A percentile compares a stretch with the other conserved stretches of the same genome.
These are phyloP conservation scores for Shiraia bambusicola DNA, from an alignment of 2,329 filamentous ascomycete genomes.

Conservation along the genomic window DNA sequence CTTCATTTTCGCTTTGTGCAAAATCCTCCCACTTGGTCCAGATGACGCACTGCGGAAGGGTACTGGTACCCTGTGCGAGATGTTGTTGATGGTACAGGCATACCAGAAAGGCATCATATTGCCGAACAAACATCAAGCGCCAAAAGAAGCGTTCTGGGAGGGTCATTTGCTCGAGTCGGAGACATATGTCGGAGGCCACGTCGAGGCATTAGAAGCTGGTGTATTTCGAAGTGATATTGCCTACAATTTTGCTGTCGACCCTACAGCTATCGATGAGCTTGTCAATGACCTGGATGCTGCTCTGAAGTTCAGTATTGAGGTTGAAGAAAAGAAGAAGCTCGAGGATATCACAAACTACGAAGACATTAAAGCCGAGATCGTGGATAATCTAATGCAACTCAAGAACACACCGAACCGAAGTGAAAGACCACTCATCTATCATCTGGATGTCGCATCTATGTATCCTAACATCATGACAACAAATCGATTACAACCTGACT, in stretches of 20 bases:
- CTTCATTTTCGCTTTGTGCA: constrained; percentile 98
- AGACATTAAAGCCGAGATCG: constrained; percentile 77
- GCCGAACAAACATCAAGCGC: constrained; percentile 92
- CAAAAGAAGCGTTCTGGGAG: constrained; percentile 93
- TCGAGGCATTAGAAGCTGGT: constrained; percentile 97
- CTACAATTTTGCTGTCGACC: constrained; percentile 88
- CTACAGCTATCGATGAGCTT: constrained; percentile 85
- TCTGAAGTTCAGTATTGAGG: constrained; percentile 71
- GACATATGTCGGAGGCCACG: constrained; percentile 96
- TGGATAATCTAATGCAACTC: constrained; percentile 67
- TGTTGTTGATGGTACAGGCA: constrained; percentile 98
- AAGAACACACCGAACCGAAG: constrained; percentile 80
- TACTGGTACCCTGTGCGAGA: constrained; percentile 97
- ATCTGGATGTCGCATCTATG: constrained; percentile 98
- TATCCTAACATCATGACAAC: constrained; percentile 99
- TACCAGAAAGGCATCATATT: constrained; percentile 89
- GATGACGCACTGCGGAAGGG: constrained; percentile 94
- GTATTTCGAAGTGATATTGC: constrained; percentile 96
- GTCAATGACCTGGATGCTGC: constrained; percentile 83
- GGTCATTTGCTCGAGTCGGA: constrained; percentile 95
- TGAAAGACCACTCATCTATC: constrained; percentile 91
- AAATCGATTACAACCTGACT: constrained; percentile 94
- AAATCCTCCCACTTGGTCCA: constrained; percentile 87
- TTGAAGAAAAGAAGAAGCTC: constrained; percentile 56
- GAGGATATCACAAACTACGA: constrained; percentile 55